These are phyloP conservation scores for Epichloe baconii DNA, from an alignment of 2,329 filamentous ascomycete species.

Conservation along the genomic window DNA sequence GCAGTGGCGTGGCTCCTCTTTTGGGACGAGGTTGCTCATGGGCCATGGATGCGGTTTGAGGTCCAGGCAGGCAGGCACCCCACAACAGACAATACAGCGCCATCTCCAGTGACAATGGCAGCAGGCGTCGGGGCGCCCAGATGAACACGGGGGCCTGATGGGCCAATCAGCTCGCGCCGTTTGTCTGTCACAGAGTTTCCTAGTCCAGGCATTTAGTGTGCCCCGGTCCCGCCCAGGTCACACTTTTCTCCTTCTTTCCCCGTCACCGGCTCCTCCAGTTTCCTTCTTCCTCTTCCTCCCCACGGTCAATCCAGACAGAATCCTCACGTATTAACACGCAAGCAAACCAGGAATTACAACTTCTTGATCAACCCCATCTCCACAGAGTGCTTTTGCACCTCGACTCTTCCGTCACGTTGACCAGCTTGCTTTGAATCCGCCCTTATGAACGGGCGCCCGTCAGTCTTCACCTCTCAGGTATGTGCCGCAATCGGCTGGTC, in stretches of 20 bases:
- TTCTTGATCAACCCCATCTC: background rate
- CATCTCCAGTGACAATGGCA: too few species aligned
- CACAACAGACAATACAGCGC: too few species aligned
- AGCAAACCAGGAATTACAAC: background rate
- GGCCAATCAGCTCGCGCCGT: too few species aligned
- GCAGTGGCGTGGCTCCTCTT: too few species aligned
- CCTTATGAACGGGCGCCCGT: conserved; percentile 77
- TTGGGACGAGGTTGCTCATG: too few species aligned
- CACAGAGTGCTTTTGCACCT: conserved; percentile 9
- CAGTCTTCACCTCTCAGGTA: conserved; percentile 81
- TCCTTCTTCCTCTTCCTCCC: conserved; percentile 4
- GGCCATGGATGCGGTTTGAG: too few species aligned
- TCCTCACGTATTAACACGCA: background rate
- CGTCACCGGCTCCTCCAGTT: conserved; percentile 3
- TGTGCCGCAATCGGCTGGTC: conserved; percentile 12
- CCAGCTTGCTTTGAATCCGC: conserved; percentile 35
- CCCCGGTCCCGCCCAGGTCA: background rate
- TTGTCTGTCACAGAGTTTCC: too few species aligned
- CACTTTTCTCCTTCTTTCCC: background rate
- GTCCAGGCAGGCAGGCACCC: too few species aligned
- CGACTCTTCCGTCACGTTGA: conserved; percentile 11
- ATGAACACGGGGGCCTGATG: too few species aligned
- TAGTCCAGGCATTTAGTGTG: too few species aligned
- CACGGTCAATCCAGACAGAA: conserved; percentile 4
- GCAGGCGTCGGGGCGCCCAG: too few species aligned